A percentile compares a stretch with the other conserved stretches of the same genome.
Evolutionary conservation across 306 rosid species (phyloP).

Genomic region (Rosa chinensis): DNA sequence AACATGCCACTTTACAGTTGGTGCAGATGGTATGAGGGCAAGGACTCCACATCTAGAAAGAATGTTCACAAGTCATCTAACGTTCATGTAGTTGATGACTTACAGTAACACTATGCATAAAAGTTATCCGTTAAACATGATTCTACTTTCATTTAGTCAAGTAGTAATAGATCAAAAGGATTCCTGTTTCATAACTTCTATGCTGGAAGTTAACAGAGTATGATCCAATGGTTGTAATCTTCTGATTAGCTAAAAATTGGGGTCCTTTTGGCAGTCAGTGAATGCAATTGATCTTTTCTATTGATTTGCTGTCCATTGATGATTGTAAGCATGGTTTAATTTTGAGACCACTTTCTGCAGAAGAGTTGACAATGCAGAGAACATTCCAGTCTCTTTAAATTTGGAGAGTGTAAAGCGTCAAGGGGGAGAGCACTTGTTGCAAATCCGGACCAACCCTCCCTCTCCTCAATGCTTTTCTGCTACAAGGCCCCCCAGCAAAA

Average conservation of each 20-base stretch:
- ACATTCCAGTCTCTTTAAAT: conserved; percentile 53
- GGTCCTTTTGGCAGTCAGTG: background rate
- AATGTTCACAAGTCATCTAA: background rate
- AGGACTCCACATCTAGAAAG: background rate
- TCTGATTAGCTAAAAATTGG: background rate
- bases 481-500: conserved; percentile 36
- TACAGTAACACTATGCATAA: background rate
- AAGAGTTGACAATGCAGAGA: conserved; percentile 57
- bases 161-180: background rate
- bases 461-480: conserved; percentile 97
- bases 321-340: conserved; percentile 8
- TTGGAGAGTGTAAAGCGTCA: conserved; percentile 46
- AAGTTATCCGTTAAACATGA: background rate
- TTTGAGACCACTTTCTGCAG: conserved; percentile 38
- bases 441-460: conserved; percentile 88
- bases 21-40: background rate
- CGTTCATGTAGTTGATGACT: background rate
- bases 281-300: background rate
- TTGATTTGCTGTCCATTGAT: background rate
- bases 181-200: background rate
- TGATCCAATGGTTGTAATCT: background rate
- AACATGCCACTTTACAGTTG: background rate
- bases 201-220: background rate
- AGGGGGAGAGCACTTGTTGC: conserved; percentile 46
- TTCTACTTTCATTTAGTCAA: background rate